These are phyloP conservation scores for Trichoderma hamatum DNA, from an alignment of 2,329 filamentous ascomycete species.

Conservation along the genomic window DNA sequence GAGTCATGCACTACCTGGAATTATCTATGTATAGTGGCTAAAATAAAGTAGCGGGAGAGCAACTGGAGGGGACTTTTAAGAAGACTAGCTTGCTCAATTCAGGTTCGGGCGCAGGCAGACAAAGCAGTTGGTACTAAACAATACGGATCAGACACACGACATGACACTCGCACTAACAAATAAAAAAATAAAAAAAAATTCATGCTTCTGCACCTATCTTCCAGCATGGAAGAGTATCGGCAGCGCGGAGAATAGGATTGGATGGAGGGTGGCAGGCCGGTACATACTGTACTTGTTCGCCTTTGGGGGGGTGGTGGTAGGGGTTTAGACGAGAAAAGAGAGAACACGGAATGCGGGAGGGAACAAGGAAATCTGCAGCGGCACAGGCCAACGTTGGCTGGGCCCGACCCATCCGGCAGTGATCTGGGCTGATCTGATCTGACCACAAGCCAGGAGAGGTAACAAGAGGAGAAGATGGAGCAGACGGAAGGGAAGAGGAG, in stretches of 20 bases:
- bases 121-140: neutral
- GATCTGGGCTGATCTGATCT: conserved; percentile 11
- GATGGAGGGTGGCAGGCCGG: conserved; percentile 20
- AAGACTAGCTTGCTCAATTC: neutral
- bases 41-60: neutral
- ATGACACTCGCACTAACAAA: conserved; percentile 33
- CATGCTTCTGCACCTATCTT: conserved; percentile 28
- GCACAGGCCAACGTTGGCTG: neutral
- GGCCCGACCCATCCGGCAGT: conserved; percentile 11
- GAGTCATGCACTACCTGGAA: neutral
- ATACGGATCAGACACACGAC: conserved; percentile 8
- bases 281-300: conserved; percentile 1
- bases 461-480: conserved; percentile 7
- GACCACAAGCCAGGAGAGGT: conserved; percentile 1
- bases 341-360: conserved; percentile 16
- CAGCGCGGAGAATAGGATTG: conserved; percentile 32
- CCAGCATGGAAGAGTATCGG: neutral
- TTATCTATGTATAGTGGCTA: neutral
- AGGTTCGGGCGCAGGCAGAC: conserved; percentile 12
- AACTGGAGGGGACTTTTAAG: neutral
- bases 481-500: neutral
- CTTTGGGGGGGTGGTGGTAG: conserved; percentile 19
- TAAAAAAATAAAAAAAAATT: conserved; percentile 32
- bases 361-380: conserved; percentile 12
- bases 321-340: conserved; percentile 23